These are phyloP conservation scores for Panaeolus cyanescens DNA, from an alignment of 768 basidiomycete species.

Conservation along the genomic window DNA sequence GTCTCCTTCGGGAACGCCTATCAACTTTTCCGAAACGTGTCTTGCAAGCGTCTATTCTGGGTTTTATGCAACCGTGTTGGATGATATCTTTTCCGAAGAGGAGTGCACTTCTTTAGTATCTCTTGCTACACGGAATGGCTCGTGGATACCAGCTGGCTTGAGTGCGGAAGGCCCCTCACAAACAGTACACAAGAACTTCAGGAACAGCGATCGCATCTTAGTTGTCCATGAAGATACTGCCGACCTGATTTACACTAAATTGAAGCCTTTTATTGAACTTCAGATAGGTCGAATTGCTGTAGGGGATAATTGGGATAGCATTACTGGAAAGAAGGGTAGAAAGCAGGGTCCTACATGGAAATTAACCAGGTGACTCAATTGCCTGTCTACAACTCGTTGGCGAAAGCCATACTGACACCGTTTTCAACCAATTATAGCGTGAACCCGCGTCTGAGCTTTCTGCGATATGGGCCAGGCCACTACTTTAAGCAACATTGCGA, in stretches of 20 bases:
- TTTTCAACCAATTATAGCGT: no score
- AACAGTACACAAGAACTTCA: slow-evolving; percentile 36
- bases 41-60: slow-evolving; percentile 33
- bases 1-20: not conserved
- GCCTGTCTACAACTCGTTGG: no score
- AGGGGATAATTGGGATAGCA: slow-evolving; percentile 33
- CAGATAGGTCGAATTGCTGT: slow-evolving; percentile 29
- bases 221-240: slow-evolving; percentile 35
- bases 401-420: no score
- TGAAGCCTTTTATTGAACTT: slow-evolving; percentile 39
- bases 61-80: slow-evolving; percentile 43
- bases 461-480: slow-evolving; percentile 44
- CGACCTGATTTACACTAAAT: slow-evolving; percentile 33
- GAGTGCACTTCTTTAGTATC: slow-evolving; percentile 42
- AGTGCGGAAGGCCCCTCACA: slow-evolving; percentile 20
- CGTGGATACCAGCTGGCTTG: slow-evolving; percentile 38
- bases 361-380: slow-evolving; percentile 32
- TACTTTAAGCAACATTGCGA: slow-evolving; percentile 45
- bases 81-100: slow-evolving; percentile 38
- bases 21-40: slow-evolving; percentile 41
- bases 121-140: slow-evolving; percentile 32
- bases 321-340: slow-evolving; percentile 21
- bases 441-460: slow-evolving; percentile 46
- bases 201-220: slow-evolving; percentile 41
- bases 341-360: slow-evolving; percentile 32